These are phyloP conservation scores for Cercospora brassicicola DNA, from an alignment of 2,329 filamentous ascomycete genomes.

Conservation along the genomic window DNA sequence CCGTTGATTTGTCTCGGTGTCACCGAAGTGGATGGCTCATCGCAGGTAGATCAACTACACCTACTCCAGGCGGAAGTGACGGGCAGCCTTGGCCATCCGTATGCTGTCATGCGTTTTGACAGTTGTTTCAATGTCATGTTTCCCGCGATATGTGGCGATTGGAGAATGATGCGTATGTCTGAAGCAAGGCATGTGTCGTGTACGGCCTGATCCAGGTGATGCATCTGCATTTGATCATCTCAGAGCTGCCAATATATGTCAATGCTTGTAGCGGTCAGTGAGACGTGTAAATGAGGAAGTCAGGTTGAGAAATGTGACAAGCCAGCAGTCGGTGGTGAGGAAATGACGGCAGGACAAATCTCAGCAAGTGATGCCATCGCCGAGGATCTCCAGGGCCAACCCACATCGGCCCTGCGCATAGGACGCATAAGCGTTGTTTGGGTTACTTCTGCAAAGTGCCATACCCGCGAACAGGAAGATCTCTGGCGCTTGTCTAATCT, in stretches of 20 bases:
- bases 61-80: neutral
- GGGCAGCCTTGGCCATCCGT: neutral
- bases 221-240: neutral
- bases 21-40: conserved; percentile 23
- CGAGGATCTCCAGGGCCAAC: conserved; percentile 32
- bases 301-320: conserved; percentile 20
- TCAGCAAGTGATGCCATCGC: conserved; percentile 14
- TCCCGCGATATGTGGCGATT: conserved; percentile 12
- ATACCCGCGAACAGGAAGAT: conserved; percentile 26
- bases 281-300: conserved; percentile 13
- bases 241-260: conserved; percentile 1
- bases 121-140: neutral
- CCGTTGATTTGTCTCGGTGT: conserved; percentile 27
- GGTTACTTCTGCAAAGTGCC: conserved; percentile 27
- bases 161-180: neutral
- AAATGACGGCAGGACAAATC: conserved; percentile 20
- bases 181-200: conserved; percentile 4
- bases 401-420: conserved; percentile 19
- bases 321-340: conserved; percentile 18
- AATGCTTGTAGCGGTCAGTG: conserved; percentile 16
- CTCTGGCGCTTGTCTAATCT: conserved; percentile 16
- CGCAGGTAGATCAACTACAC: conserved; percentile 7
- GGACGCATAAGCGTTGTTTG: conserved; percentile 26
- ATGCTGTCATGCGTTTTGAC: neutral
- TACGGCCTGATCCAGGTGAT: neutral